Conservation (phyloP, 345 rosid genomes). For the Acer yangbiense region DNA sequence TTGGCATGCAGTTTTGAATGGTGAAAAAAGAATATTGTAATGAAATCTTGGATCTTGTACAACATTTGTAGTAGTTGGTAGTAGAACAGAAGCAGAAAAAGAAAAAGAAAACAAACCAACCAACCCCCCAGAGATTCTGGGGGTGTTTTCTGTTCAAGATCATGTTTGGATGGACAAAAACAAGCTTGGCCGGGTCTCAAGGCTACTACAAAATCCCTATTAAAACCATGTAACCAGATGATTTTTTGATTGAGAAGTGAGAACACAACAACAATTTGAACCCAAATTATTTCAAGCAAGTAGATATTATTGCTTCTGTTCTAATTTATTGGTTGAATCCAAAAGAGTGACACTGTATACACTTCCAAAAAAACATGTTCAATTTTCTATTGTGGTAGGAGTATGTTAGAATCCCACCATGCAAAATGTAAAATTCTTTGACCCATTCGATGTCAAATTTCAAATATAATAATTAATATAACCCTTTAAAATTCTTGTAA, state of each 20-base stretch:
- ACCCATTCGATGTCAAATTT: too few relatives aligned
- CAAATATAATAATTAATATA: too few relatives aligned
- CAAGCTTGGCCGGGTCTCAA: background rate
- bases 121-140: conserved; percentile 15
- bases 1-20: too few relatives aligned
- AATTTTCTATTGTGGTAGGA: background rate
- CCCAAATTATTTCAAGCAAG: background rate
- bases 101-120: background rate
- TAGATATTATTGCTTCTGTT: too few relatives aligned
- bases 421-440: too few relatives aligned
- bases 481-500: too few relatives aligned
- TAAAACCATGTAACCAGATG: too few relatives aligned
- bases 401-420: too few relatives aligned
- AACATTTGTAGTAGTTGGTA: background rate
- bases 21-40: too few relatives aligned
- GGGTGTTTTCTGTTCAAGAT: conserved; percentile 28
- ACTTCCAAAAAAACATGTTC: background rate
- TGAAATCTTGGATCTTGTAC: conserved; percentile 8
- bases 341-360: too few relatives aligned
- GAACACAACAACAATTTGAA: too few relatives aligned
- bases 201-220: background rate
- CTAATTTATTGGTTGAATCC: too few relatives aligned
- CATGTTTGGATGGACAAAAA: background rate
- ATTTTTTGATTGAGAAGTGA: background rate
- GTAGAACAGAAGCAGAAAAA: background rate